These are phyloP conservation scores for Aureobasidium uvarum DNA, from an alignment of 2,329 filamentous ascomycete genomes.

Conservation along the genomic window DNA sequence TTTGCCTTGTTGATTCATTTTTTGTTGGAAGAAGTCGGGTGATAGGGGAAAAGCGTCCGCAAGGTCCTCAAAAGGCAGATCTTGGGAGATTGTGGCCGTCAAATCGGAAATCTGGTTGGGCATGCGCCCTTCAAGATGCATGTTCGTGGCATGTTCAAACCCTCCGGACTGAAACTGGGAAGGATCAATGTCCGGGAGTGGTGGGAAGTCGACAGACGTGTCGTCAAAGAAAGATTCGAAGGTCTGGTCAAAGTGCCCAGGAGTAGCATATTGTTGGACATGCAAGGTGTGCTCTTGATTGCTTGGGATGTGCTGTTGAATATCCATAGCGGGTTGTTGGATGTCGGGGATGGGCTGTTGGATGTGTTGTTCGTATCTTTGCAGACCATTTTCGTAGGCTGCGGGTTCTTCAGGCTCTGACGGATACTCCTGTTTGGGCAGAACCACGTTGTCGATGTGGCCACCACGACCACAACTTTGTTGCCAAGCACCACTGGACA, in stretches of 20 bases:
- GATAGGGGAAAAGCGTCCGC: too few relatives aligned
- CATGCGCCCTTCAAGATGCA: too few relatives aligned
- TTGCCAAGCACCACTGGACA: slow-evolving; percentile 27
- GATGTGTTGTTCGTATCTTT: background rate
- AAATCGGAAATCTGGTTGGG: too few relatives aligned
- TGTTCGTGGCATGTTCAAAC: background rate
- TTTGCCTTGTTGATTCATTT: background rate
- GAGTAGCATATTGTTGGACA: background rate
- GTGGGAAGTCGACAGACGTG: background rate
- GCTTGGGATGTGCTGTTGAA: background rate
- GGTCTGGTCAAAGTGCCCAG: background rate
- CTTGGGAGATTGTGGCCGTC: too few relatives aligned
- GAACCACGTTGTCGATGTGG: slow-evolving; percentile 13
- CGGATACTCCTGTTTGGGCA: slow-evolving; percentile 4
- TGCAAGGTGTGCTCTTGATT: background rate
- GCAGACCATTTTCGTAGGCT: background rate
- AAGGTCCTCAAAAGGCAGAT: too few relatives aligned
- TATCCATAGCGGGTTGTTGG: too few relatives aligned
- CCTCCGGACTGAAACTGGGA: background rate
- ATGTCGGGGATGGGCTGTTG: too few relatives aligned
- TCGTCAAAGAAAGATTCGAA: background rate
- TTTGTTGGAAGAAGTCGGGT: too few relatives aligned
- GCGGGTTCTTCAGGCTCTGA: background rate
- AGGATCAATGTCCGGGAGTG: background rate
- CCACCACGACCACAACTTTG: slow-evolving; percentile 27